phyloP scores from a whole-genome alignment of 441 rosid species.

The Euphorbia celastroides region DNA sequence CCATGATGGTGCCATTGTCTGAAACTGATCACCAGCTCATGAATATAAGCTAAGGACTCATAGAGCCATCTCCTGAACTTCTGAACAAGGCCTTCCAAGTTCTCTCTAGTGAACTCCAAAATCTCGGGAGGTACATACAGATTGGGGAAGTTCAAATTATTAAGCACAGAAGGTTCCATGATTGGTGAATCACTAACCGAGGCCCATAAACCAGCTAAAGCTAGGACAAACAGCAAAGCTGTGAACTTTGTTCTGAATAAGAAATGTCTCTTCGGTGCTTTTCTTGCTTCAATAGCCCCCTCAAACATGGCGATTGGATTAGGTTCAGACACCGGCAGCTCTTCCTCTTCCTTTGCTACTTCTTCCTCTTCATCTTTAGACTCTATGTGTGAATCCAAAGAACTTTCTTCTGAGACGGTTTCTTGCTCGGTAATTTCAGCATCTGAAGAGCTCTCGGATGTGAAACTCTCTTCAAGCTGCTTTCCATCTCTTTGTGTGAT shows the following conservation, averaged over 20 bases:
- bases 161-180: slow-evolving; percentile 23
- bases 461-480: slow-evolving; percentile 49
- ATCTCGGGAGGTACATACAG: slow-evolving; percentile 39
- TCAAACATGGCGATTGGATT: slow-evolving; percentile 7
- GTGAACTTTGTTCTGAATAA: slow-evolving; percentile 37
- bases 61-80: slow-evolving; percentile 40
- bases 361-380: slow-evolving; percentile 24
- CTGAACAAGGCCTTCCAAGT: slow-evolving; percentile 31
- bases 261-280: slow-evolving; percentile 28
- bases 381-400: slow-evolving; percentile 25
- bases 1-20: slow-evolving; percentile 28
- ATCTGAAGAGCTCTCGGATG: slow-evolving; percentile 48
- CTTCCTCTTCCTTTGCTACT: slow-evolving; percentile 17
- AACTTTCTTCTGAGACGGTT: slow-evolving; percentile 26
- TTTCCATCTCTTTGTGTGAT: slow-evolving; percentile 32
- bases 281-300: slow-evolving; percentile 23
- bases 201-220: slow-evolving; percentile 32
- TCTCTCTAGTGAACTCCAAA: slow-evolving; percentile 28
- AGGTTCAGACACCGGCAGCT: slow-evolving; percentile 24
- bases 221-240: slow-evolving; percentile 37
- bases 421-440: slow-evolving; percentile 44
- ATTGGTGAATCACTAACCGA: slow-evolving; percentile 30
- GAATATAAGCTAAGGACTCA: slow-evolving; percentile 31
- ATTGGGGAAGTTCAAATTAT: slow-evolving; percentile 28
- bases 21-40: slow-evolving; percentile 32